These are phyloP conservation scores for Backusella circina DNA, from an alignment of 192 early-diverging fungal genomes.

Conservation along the genomic window DNA sequence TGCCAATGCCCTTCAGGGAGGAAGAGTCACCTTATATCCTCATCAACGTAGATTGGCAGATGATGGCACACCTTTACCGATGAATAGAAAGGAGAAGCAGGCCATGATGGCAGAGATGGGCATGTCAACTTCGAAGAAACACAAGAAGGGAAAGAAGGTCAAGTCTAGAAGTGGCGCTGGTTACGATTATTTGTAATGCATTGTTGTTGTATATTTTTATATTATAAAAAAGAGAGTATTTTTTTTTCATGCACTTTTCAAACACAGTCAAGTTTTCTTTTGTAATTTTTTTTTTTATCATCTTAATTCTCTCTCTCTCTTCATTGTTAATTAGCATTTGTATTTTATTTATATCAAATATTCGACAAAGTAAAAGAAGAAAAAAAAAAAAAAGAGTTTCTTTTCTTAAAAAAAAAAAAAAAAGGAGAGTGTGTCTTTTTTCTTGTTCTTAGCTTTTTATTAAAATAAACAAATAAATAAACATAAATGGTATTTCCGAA, in stretches of 20 bases:
- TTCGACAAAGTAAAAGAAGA: background rate
- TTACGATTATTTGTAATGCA: constrained; percentile 38
- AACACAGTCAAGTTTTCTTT: background rate
- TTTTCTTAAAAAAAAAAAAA: background rate
- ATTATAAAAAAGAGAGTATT: background rate
- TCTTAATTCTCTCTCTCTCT: background rate
- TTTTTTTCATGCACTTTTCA: background rate
- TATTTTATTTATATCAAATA: too few relatives aligned
- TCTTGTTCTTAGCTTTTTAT: background rate
- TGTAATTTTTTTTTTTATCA: background rate
- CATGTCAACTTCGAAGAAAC: constrained; percentile 46
- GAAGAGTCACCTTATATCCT: constrained; percentile 60
- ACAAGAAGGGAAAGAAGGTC: constrained; percentile 76
- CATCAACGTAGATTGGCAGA: constrained; percentile 49
- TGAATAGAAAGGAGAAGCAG: constrained; percentile 24
- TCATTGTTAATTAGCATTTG: too few relatives aligned
- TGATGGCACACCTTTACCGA: constrained; percentile 40
- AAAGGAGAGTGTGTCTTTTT: background rate
- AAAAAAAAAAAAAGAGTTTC: background rate
- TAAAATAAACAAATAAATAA: constrained; percentile 2
- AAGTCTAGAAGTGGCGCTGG: constrained; percentile 71
- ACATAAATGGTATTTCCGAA: constrained; percentile 1
- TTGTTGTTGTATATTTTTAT: background rate
- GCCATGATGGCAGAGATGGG: constrained; percentile 25
- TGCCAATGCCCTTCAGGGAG: constrained; percentile 32